Base-by-base conservation (phyloP, 164 flowering plant genomes). In the Piper betle region DNA sequence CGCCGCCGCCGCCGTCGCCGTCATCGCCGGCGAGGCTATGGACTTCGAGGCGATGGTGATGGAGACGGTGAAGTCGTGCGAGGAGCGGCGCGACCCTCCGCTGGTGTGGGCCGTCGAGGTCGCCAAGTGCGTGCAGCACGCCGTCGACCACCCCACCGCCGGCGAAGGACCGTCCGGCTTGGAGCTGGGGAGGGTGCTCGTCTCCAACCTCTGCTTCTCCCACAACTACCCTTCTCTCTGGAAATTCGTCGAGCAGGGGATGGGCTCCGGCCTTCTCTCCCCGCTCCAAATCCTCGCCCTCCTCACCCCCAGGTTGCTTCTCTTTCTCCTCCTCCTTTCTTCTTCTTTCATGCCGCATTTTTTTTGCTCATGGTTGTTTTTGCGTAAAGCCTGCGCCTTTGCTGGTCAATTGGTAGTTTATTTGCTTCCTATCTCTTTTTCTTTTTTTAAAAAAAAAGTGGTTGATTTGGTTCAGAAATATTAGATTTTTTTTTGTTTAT, bases 281-380 rank as follows among this genome's bases (percentile, higher is more conserved):
- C 74, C 91, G 7, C 70, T 82, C 12, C 91, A 82, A 8, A 61
- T 82, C 64, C 84, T 85, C 64, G 75, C 84, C 16, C 82, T 85
- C n/a, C 85, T 85, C 64, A 65, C 80, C 55, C 57, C 80, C 70
- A 79, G 84, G 85, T 76, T 50, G 33, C 3, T 40, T 48, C 17
- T 17, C 55, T 38, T 9, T n/a, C 38, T 48, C 33, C 33, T 25
- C 33, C 33, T 25, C 33, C 33, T 25, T 25, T 25, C 33, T 25
- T 0, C 33, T 25, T 25, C 33, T 25, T 25, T 25, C 33, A 25
- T 25, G 33, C 33, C 1, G 33, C 2, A 25, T 2, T 25, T 25
- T n/a, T 53, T 20, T n/a, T 4, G 39, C 39, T 56, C 10, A 19
- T 16, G 17, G 39, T 1, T 7, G 13, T 56, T 2, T 56, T 5